Percentiles rank a stretch among this genome's conserved stretches.
Evolutionary conservation across 345 rosid genomes (phyloP).

Genomic region (Nephelium lappaceum): DNA sequence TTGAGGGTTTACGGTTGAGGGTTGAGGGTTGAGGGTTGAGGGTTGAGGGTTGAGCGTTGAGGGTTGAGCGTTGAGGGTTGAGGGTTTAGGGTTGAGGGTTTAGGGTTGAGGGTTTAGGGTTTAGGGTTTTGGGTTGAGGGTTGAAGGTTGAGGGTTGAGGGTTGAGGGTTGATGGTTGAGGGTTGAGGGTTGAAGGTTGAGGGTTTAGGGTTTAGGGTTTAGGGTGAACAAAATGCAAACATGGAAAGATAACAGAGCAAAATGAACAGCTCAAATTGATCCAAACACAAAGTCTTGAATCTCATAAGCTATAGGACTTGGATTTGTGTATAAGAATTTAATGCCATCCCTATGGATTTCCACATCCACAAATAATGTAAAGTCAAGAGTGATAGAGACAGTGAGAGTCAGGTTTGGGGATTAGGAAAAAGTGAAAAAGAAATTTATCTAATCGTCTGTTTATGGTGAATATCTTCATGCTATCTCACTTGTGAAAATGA

Average conservation of each 20-base stretch:
- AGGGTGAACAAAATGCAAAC: background rate
- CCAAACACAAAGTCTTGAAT: background rate
- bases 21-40: no score
- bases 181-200: no score
- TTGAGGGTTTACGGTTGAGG: no score
- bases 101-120: no score
- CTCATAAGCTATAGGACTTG: background rate
- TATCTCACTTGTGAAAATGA: background rate
- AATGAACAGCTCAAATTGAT: background rate
- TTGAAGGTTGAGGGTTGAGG: no score
- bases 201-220: no score
- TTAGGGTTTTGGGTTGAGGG: no score
- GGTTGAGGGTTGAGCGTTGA: no score
- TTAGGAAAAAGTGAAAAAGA: background rate
- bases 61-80: no score
- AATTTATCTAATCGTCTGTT: background rate
- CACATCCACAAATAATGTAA: background rate
- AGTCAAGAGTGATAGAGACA: background rate
- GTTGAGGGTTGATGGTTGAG: no score
- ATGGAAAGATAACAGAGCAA: background rate
- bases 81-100: no score
- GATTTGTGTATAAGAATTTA: background rate
- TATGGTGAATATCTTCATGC: background rate
- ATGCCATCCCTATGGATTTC: background rate
- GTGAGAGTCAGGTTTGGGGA: background rate